A percentile compares a stretch with the other conserved stretches of the same genome.
Conservation (phyloP, 2,329 filamentous ascomycete species). For the Arthrinium phaeospermum region DNA sequence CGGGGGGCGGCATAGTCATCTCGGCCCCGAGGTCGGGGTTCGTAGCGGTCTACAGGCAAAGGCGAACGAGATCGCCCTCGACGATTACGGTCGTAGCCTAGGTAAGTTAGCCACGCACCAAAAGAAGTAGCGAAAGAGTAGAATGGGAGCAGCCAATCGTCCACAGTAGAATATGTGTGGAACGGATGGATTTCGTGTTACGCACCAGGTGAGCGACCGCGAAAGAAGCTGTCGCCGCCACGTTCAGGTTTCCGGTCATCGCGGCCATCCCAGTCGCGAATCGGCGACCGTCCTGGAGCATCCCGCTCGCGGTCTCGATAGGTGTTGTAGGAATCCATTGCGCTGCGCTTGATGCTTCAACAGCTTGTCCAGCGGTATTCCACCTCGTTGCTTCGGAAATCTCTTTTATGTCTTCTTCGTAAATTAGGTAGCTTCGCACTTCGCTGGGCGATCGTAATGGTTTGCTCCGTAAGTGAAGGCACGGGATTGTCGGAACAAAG, state of each 20-base stretch:
- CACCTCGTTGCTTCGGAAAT: neutral
- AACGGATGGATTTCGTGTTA: conserved; percentile 30
- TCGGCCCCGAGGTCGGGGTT: conserved; percentile 68
- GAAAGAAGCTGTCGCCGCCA: conserved; percentile 65
- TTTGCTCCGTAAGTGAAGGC: conserved; percentile 34
- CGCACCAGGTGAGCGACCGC: conserved; percentile 74
- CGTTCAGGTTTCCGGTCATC: conserved; percentile 63
- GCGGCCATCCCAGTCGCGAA: conserved; percentile 57
- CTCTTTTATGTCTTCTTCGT: neutral
- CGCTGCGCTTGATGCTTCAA: neutral
- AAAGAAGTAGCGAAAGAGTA: neutral
- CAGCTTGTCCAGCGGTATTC: conserved; percentile 8
- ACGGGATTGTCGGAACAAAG: conserved; percentile 19
- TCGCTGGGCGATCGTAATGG: conserved; percentile 5
- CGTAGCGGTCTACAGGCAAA: conserved; percentile 74
- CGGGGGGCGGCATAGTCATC: conserved; percentile 67
- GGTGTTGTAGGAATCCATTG: conserved; percentile 61
- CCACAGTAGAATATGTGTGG: neutral
- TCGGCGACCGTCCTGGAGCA: conserved; percentile 57
- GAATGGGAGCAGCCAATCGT: neutral
- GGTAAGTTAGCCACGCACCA: conserved; percentile 31
- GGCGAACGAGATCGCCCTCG: conserved; percentile 76
- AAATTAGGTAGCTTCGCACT: neutral
- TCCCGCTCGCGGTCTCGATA: conserved; percentile 62
- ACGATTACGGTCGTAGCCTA: conserved; percentile 61